A percentile compares a stretch with the other conserved stretches of the same genome.
Evolutionary conservation across 73 alveolate species (phyloP).

Genomic region (Paramecium sexaurelia): DNA sequence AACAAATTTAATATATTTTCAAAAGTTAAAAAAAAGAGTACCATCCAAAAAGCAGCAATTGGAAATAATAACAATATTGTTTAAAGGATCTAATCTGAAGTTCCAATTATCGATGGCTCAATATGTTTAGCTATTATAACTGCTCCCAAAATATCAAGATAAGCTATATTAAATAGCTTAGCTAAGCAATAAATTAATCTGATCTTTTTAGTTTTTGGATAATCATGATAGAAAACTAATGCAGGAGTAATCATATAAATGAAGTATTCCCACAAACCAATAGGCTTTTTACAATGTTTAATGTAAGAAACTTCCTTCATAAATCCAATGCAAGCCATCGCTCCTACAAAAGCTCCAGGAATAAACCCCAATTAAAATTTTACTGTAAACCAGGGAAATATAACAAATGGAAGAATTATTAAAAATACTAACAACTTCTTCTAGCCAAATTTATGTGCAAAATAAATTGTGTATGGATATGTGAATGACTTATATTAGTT

Average conservation of each 20-base stretch:
- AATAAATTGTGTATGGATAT: slow-evolving; percentile 1
- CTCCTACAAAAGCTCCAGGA: slow-evolving; percentile 13
- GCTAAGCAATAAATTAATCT: slow-evolving; percentile 10
- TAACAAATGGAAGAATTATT: not conserved
- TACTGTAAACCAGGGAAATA: not conserved
- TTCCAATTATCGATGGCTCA: not conserved
- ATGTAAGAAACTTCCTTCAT: slow-evolving; percentile 7
- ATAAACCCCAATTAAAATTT: not conserved
- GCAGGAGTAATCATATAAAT: slow-evolving; percentile 1
- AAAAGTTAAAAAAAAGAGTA: slow-evolving; percentile 67
- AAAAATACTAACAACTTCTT: not conserved
- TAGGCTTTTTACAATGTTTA: not conserved
- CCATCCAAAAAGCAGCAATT: slow-evolving; percentile 22
- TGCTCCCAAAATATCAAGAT: not conserved
- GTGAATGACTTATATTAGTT: not conserved
- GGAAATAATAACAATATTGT: not conserved
- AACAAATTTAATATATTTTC: slow-evolving; percentile 70
- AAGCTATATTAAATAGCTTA: not conserved
- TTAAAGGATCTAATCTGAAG: not conserved
- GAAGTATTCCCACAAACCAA: not conserved
- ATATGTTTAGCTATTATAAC: not conserved
- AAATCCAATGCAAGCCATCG: not conserved
- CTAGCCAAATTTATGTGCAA: not conserved
- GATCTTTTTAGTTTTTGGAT: not conserved
- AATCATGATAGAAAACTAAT: not conserved